Base-by-base conservation (phyloP, 352 stramenopile genomes). In the Blastocystis hominis region DNA sequence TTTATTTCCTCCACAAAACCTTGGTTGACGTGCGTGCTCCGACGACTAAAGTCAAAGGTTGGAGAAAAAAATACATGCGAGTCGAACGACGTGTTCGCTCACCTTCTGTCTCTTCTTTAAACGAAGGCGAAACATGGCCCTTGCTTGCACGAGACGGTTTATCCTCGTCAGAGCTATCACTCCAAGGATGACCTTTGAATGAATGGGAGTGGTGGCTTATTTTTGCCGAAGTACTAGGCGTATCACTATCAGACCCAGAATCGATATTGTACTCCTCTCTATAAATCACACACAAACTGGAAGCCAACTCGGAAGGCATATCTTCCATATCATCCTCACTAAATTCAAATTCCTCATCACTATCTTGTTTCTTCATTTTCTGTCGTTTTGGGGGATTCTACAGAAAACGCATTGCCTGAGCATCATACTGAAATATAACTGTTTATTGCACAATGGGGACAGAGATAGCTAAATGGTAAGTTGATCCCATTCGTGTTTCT, bases 341-440 rank as follows among this genome's bases (percentile, higher is more conserved):
- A 36, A 84, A 47, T 13, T 84, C 56, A 44, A 84, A 84, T 13
- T 84, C 72, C 40, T 84, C 72, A 15, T 84, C 72, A 68, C 72
- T 84, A 15, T 84, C 72, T 34, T 54, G 20, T 34, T 84, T 84
- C 36, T 68, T 63, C 34, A 61, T 7, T 54, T 47, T 66, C n/a
- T 47, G 53, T 50, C 34, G 30, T 42, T 66, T 84, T 36, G 47
- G 15, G 15, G 34, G 10, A 38, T 30, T 66, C 72, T 84, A 77
- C 40, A 84, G 20, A 30, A 53, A 9, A 3, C 15, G 13, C n/a
- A 7, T 15, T 15, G 30, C n/a, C 17, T 38, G 46, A 2, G 34
- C 72, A 2, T 69, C 66, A 47, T 1, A 30, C 36, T 6, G 55
- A 7, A 46, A 20, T 40, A 24, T 64, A 40, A 64, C 13, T 34